These are phyloP conservation scores for Paramecium octaurelia DNA, from an alignment of 73 alveolate species.

Conservation along the genomic window DNA sequence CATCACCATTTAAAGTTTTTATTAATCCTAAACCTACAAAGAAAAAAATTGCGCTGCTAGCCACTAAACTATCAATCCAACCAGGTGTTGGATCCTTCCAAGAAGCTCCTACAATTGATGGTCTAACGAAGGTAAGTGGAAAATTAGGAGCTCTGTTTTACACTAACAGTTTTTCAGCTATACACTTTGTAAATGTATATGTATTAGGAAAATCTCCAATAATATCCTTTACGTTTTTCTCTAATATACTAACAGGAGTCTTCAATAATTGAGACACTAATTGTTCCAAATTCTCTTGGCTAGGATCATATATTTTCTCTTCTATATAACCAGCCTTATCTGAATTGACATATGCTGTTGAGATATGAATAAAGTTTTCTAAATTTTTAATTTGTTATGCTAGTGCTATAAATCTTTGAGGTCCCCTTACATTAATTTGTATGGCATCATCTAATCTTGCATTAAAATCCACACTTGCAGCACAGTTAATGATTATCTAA, in stretches of 20 bases:
- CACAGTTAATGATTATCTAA: slow-evolving; percentile 72
- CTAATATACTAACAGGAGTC: slow-evolving; percentile 66
- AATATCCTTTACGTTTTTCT: slow-evolving; percentile 65
- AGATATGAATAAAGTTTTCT: slow-evolving; percentile 71
- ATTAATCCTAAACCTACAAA: slow-evolving; percentile 81
- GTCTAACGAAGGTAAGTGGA: slow-evolving; percentile 78
- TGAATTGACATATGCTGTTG: slow-evolving; percentile 75
- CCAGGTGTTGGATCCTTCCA: slow-evolving; percentile 86
- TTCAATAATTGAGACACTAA: slow-evolving; percentile 61
- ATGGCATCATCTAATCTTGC: slow-evolving; percentile 79
- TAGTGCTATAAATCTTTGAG: slow-evolving; percentile 67
- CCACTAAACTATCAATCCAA: slow-evolving; percentile 90
- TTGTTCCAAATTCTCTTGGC: slow-evolving; percentile 50
- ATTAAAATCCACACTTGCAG: slow-evolving; percentile 80
- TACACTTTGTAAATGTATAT: slow-evolving; percentile 83
- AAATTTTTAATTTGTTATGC: slow-evolving; percentile 68
- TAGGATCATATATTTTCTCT: slow-evolving; percentile 81
- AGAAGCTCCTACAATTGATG: slow-evolving; percentile 85
- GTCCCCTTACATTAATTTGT: slow-evolving; percentile 75
- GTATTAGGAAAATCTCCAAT: slow-evolving; percentile 89
- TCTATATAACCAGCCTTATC: slow-evolving; percentile 81
- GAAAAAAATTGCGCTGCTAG: slow-evolving; percentile 79
- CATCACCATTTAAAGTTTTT: slow-evolving; percentile 73
- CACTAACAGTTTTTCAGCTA: slow-evolving; percentile 77
- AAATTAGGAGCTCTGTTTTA: slow-evolving; percentile 64